Base-by-base conservation (phyloP, 192 early-diverging fungal species). In the Coemansia sp. region DNA sequence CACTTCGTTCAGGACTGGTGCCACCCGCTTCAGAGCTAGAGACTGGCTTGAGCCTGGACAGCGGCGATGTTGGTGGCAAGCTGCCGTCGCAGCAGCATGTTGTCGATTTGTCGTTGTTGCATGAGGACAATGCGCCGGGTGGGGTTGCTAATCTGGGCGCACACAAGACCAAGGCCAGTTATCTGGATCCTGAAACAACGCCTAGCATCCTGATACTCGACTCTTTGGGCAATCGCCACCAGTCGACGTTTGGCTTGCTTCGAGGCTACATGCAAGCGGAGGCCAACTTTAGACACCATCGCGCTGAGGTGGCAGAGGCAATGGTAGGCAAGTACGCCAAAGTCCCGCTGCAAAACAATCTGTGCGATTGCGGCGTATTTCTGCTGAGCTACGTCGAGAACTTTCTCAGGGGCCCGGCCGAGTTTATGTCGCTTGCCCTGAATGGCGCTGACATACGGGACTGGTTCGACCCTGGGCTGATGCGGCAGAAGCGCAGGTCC, bases 331-430 rank as follows among this genome's bases (percentile, higher is more conserved):
- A 69, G 54, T 83, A 89, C 46, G 88, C 84, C 53, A 88, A 88
- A 76, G 83, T 86, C 17, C 91, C 91, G 15, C 55, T 77, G 21
- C 94, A 95, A 53, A 60, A 76, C 52, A 95, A 95, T 62, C 68
- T 82, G 62, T 91, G 87, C 56, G 94, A 95, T 68, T 95, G 94
- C 63, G 94, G 94, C n/a, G 75, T 95, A 14, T 94, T 85, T 73
- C 41, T 95, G n/a, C 67, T 92, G 8, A 85, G 93, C 58, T 91
- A 89, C 59, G 82, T 91, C 3, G 90, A 94, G 52, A 59, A 77
- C 32, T 87, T 95, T 55, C 57, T 93, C 32, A 58, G 69, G 43
- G 60, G 73, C 42, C 87, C 87, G 3, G 54, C 46, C 2, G 40
- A 27, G 7, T 68, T 74, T 37, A 38, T 68, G 18, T 44, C 60